Evolutionary conservation across 805 yeast species (phyloP), one percentile per base, ranked within the genome.

Genomic region (Ogataea trehalophila): DNA sequence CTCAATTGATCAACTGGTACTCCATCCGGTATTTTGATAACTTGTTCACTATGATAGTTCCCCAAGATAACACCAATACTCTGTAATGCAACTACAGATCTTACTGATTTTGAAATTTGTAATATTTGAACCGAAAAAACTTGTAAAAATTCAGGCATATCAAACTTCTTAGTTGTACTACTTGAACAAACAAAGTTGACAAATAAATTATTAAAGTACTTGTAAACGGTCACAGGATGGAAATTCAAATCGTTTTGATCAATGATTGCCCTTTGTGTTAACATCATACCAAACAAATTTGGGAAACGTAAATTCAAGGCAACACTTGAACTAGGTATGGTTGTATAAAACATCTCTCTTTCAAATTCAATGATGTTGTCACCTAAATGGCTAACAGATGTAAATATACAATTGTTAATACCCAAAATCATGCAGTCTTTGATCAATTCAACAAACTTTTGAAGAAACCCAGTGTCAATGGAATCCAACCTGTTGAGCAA

Each of bases 351-450:
- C 37, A 55, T 41, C 17, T 55, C 58, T 33, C 55, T 48, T 44
- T 58, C 62, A 44, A 55, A 56, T 11, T 58, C 54, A 16, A 54
- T 29, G 13, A 58, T 44, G 44, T 49, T 49, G 33, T 43, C 50
- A 14, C 53, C 54, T 29, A 56, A 50, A 31, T 52, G 42, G 33
- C 37, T 43, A 22, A 56, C 45, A 41, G 59, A 54, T 33, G 48
- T 48, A 6, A 35, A 39, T 22, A 58, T 44, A 33, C 60, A 57
- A 23, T 47, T 47, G 46, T 58, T 59, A 48, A 57, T 48, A 9
- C 61, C 60, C 45, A 44, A 52, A 7, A 59, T 54, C 55, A 56
- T 54, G 36, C 56, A 57, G 37, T 61, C 63, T 40, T 52, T 55
- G 45, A 57, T 49, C 33, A 61, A 51, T 42, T 53, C 59, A 40